Conservation (phyloP, 208 protist genomes). For the Trypanosoma brucei region DNA sequence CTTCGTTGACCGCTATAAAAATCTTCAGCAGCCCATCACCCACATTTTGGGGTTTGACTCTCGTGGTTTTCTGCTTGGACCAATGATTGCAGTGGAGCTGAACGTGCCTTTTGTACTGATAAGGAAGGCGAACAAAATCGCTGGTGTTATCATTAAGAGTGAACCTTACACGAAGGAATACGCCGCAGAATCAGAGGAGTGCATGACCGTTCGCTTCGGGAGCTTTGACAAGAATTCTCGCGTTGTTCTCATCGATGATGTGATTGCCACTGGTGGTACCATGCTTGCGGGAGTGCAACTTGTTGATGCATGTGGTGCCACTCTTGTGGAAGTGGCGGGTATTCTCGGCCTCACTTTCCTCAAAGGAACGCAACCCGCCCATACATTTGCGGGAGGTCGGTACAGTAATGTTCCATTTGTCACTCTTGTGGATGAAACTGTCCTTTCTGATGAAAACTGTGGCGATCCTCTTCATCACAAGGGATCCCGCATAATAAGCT, state of each 20-base stretch:
- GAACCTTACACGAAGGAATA: conserved; percentile 90
- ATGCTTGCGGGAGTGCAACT: conserved; percentile 87
- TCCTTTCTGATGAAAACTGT: conserved; percentile 70
- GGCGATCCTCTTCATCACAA: conserved; percentile 59
- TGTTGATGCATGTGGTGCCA: conserved; percentile 69
- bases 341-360: conserved; percentile 60
- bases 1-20: conserved; percentile 72
- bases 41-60: conserved; percentile 88
- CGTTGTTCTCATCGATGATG: conserved; percentile 90
- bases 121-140: conserved; percentile 83
- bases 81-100: conserved; percentile 85
- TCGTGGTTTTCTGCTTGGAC: conserved; percentile 86
- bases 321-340: conserved; percentile 60
- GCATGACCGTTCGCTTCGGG: conserved; percentile 81
- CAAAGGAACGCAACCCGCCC: conserved; percentile 68
- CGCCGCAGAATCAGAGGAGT: conserved; percentile 67
- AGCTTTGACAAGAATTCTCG: conserved; percentile 65
- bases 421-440: conserved; percentile 49
- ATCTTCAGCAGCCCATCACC: conserved; percentile 52
- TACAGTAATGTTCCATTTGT: conserved; percentile 76
- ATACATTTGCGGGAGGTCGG: conserved; percentile 42
- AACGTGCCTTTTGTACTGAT: conserved; percentile 89
- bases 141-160: conserved; percentile 83
- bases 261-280: conserved; percentile 89
- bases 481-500: conserved; percentile 67